Evolutionary conservation across 441 rosid genomes (phyloP).

Genomic region (Adansonia rubrostipa): DNA sequence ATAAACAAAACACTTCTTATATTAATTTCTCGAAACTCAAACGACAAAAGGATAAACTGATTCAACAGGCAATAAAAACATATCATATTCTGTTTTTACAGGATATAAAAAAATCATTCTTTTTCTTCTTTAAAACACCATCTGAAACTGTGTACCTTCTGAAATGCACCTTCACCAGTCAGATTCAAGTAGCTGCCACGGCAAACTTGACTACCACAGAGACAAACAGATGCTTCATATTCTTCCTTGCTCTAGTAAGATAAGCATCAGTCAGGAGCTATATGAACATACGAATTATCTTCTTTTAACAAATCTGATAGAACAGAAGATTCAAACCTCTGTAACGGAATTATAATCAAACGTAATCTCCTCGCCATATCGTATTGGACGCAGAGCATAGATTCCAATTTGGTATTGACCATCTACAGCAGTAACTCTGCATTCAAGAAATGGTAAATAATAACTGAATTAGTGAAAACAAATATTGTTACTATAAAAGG

Average conservation of each 20-base stretch:
- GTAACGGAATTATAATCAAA: conserved; percentile 99
- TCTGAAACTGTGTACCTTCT: conserved; percentile 59
- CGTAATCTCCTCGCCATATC: conserved; percentile 93
- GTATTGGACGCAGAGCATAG: conserved; percentile 80
- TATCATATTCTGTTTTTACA: background rate
- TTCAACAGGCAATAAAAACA: background rate
- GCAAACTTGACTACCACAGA: conserved; percentile 99
- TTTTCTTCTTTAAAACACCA: background rate
- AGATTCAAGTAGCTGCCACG: conserved; percentile 99
- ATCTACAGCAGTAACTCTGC: conserved; percentile 98
- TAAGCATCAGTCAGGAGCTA: conserved; percentile 32
- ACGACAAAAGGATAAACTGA: conserved; percentile 17
- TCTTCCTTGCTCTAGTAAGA: conserved; percentile 93
- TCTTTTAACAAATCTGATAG: conserved; percentile 29
- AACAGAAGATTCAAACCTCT: conserved; percentile 66
- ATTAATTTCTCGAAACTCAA: conserved; percentile 14
- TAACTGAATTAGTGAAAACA: conserved; percentile 13
- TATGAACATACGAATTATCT: conserved; percentile 23
- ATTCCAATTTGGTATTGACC: conserved; percentile 99
- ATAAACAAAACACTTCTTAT: conserved; percentile 27
- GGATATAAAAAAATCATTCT: background rate
- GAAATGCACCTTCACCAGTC: conserved; percentile 99
- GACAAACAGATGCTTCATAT: conserved; percentile 98
- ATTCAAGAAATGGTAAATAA: conserved; percentile 33
- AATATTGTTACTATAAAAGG: background rate